Base-by-base conservation (phyloP, 257 asterid species). In the Galeopsis tetrahit region DNA sequence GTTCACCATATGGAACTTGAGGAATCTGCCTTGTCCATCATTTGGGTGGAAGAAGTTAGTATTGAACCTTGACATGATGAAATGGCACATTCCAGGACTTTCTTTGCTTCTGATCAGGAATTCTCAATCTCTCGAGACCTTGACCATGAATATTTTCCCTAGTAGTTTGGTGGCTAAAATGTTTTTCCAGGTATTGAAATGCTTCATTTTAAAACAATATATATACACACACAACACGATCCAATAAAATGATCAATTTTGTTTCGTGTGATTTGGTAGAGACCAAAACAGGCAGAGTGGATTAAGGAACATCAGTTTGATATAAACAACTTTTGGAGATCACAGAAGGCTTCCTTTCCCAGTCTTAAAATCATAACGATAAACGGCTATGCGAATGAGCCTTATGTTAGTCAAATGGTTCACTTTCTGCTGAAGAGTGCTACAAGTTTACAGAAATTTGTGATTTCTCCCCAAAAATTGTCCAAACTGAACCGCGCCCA, bases 51-150 rank as follows among this genome's bases (percentile, higher is more conserved):
- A 65, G 63, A 28, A 69, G 17, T 28, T 77, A 46, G 4, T 5
- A 6, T 11, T 61, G n/a, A 36, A 61, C 6, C 32, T 61, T 13
- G 3, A 10, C 66, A 40, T 77, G 34, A 43, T 28, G 38, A 77
- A 66, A 77, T 77, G 81, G 81, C 81, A 77, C 40, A 52, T 55
- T 21, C 78, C 77, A 36, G 81, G 81, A 60, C 59, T 77, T 63
- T 71, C 74, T 63, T 59, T 48, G 69, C 81, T 71, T 66, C 63
- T 71, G n/a, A n/a, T n/a, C 43, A 77, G 69, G 58, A 70, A 39
- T 44, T 64, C 52, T 21, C 40, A 17, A 35, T 71, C 65, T 17
- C 66, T 56, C 0, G 59, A 43, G 60, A 63, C 46, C 39, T 35
- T 71, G 31, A 77, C 65, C 3, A 35, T 68, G 70, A 13, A 46